phyloP scores from a whole-genome alignment of 139 green algal genomes.

The Auxenochlorella pyrenoidosa region DNA sequence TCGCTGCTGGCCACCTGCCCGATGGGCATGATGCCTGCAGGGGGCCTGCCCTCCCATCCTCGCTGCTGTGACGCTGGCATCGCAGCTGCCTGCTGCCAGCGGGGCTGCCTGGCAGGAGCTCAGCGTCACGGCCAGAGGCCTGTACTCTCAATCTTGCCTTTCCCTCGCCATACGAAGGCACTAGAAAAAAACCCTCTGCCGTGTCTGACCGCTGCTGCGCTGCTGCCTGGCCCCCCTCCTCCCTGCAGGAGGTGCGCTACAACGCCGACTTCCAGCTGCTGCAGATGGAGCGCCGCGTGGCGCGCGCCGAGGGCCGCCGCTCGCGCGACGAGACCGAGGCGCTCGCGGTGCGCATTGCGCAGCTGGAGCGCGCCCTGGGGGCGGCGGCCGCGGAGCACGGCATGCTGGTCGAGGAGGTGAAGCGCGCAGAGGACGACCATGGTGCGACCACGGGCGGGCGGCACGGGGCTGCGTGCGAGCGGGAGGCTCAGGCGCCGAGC shows the following conservation, averaged over 20 bases:
- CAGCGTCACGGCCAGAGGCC: too few relatives aligned
- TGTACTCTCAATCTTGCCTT: too few relatives aligned
- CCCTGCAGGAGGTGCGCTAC: conserved; percentile 84
- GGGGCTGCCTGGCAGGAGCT: too few relatives aligned
- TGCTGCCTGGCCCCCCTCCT: too few relatives aligned
- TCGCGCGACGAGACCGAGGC: conserved; percentile 82
- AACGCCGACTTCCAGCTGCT: conserved; percentile 85
- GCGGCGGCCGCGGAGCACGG: conserved; percentile 67
- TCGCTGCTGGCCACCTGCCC: too few relatives aligned
- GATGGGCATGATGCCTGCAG: too few relatives aligned
- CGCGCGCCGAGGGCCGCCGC: conserved; percentile 75
- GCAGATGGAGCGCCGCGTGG: conserved; percentile 85
- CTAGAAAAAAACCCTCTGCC: too few relatives aligned
- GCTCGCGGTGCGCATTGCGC: conserved; percentile 74
- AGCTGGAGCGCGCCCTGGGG: conserved; percentile 68
- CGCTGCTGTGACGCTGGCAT: neutral
- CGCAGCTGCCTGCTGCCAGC: neutral
- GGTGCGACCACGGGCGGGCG: conserved; percentile 32
- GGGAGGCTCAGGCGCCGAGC: too few relatives aligned
- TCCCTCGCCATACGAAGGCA: too few relatives aligned
- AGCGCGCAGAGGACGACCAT: conserved; percentile 81
- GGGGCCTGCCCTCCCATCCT: too few relatives aligned
- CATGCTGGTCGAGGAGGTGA: conserved; percentile 73
- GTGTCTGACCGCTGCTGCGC: too few relatives aligned
- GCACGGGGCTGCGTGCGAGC: too few relatives aligned